A percentile compares a stretch with the other conserved stretches of the same genome.
Conservation (phyloP, 176 grass and related monocot genomes). For the Musa acuminata region DNA sequence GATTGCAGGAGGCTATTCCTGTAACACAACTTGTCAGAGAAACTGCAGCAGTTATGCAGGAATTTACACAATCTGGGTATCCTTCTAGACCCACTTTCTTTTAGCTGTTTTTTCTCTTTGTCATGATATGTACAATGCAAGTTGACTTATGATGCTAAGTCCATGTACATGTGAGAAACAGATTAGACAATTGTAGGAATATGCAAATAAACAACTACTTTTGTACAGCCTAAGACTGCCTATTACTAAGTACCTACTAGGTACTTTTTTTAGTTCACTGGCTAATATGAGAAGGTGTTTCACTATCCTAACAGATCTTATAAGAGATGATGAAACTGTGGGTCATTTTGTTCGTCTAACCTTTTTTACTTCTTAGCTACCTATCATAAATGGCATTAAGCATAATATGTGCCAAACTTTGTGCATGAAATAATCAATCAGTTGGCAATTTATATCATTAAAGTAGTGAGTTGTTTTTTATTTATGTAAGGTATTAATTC, state of each 20-base stretch:
- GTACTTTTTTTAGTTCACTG: neutral
- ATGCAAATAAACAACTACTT: neutral
- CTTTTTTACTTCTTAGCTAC: neutral
- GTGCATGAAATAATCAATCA: neutral
- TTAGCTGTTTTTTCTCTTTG: neutral
- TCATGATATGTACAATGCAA: neutral
- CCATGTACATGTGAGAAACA: neutral
- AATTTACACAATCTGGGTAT: slow-evolving; percentile 97
- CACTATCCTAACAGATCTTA: neutral
- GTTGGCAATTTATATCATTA: neutral
- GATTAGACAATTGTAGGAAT: neutral
- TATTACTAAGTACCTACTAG: neutral
- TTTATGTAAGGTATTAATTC: neutral
- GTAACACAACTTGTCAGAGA: slow-evolving; percentile 96
- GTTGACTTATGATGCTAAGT: neutral
- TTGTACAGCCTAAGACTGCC: neutral
- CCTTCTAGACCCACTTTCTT: slow-evolving; percentile 6
- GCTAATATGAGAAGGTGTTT: neutral
- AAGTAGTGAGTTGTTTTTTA: neutral
- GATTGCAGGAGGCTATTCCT: slow-evolving; percentile 74
- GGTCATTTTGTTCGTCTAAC: no score
- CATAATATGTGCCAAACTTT: neutral
- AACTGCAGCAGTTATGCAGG: slow-evolving; percentile 98
- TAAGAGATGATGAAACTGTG: neutral
- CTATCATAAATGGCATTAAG: neutral